Evolutionary conservation across 2,329 filamentous ascomycete genomes (phyloP).

Genomic region (Lecanicillium sp.): DNA sequence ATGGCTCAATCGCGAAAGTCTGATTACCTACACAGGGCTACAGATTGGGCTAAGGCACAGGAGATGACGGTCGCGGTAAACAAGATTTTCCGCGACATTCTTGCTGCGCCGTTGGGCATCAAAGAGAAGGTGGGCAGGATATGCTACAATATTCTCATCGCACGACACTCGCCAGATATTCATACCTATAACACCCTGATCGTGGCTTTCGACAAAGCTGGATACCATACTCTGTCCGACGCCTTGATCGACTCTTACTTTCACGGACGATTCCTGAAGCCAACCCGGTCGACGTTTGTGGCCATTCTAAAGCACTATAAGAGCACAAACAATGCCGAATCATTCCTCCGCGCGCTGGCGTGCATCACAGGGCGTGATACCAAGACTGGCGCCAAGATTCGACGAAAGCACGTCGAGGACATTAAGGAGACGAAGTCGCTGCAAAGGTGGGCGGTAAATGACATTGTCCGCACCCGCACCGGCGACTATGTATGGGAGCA

Average conservation of each 20-base stretch:
- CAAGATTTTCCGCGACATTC: constrained; percentile 19
- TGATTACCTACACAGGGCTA: constrained; percentile 19
- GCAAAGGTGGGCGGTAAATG: constrained; percentile 19
- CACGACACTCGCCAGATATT: constrained; percentile 53
- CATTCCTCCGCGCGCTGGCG: constrained; percentile 36
- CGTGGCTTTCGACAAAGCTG: constrained; percentile 49
- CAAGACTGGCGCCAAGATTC: constrained; percentile 29
- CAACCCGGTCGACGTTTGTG: constrained; percentile 40
- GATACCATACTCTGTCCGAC: constrained; percentile 42
- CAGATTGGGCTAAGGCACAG: constrained; percentile 18
- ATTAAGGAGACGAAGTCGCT: constrained; percentile 19
- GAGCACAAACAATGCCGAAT: constrained; percentile 28
- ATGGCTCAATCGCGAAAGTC: constrained; percentile 12
- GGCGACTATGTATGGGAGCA: constrained; percentile 33
- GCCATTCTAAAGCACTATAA: constrained; percentile 45
- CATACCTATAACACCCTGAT: constrained; percentile 67
- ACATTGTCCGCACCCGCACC: constrained; percentile 15
- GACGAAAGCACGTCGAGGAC: constrained; percentile 25
- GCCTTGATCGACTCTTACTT: constrained; percentile 46
- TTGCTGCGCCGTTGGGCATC: constrained; percentile 16
- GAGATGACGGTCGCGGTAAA: constrained; percentile 22
- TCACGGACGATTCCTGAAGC: constrained; percentile 31
- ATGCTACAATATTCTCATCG: constrained; percentile 60
- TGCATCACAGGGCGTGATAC: constrained; percentile 37
- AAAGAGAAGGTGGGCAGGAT: constrained; percentile 32